phyloP scores from a whole-genome alignment of 345 rosid species.

The Moringa oleifera region DNA sequence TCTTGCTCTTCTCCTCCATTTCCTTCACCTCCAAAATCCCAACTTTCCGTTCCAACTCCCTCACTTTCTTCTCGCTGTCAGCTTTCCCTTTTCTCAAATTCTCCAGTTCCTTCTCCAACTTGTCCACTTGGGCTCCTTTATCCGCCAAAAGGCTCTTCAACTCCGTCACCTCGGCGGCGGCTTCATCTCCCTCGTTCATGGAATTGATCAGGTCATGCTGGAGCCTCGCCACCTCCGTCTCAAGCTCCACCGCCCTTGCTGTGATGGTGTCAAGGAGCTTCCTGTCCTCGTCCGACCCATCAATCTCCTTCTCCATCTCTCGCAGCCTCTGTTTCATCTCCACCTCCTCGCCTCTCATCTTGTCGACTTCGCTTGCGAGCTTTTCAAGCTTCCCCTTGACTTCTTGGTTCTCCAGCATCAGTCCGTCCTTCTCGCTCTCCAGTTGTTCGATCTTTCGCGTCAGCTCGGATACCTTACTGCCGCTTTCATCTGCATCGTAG shows the following conservation, averaged over 20 bases:
- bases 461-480: slow-evolving; percentile 20
- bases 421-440: slow-evolving; percentile 47
- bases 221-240: slow-evolving; percentile 50
- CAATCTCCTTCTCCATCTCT: slow-evolving; percentile 44
- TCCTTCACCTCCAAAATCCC: slow-evolving; percentile 55
- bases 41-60: slow-evolving; percentile 69
- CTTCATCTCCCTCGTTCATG: slow-evolving; percentile 44
- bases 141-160: slow-evolving; percentile 38
- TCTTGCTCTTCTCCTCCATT: slow-evolving; percentile 63
- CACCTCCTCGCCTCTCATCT: slow-evolving; percentile 30
- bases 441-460: slow-evolving; percentile 30
- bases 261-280: slow-evolving; percentile 40
- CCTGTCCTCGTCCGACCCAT: slow-evolving; percentile 46
- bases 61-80: slow-evolving; percentile 49
- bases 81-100: slow-evolving; percentile 49
- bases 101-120: slow-evolving; percentile 42
- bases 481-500: slow-evolving; percentile 29
- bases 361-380: slow-evolving; percentile 32
- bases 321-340: slow-evolving; percentile 34
- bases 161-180: slow-evolving; percentile 33
- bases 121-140: slow-evolving; percentile 34
- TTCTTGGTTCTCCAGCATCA: slow-evolving; percentile 33
- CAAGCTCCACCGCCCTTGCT: slow-evolving; percentile 57
- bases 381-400: slow-evolving; percentile 29
- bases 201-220: slow-evolving; percentile 58